Evolutionary conservation across 345 rosid genomes (phyloP).

Genomic region (Hibiscus mutabilis): DNA sequence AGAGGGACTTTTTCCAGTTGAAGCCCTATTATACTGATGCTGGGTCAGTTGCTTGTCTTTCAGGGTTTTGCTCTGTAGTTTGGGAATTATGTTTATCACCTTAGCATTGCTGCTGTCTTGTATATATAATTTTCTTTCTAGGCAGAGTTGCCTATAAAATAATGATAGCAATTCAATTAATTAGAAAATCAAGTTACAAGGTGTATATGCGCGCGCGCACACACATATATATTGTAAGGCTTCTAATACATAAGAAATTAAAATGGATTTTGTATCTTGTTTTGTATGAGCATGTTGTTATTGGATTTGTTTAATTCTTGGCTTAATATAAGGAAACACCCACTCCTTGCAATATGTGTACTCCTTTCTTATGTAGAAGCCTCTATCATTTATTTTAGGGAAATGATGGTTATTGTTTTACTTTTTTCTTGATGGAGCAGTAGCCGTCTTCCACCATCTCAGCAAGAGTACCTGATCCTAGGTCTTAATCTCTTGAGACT

Average conservation of each 20-base stretch:
- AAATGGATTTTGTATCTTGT: not conserved
- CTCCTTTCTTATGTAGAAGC: not conserved
- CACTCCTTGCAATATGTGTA: not conserved
- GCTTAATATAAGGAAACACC: not conserved
- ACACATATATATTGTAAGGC: too few species aligned
- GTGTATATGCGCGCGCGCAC: not conserved
- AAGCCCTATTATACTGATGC: slow-evolving; percentile 93
- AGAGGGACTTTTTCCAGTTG: slow-evolving; percentile 93
- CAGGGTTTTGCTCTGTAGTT: not conserved
- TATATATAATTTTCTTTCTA: not conserved
- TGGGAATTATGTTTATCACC: not conserved
- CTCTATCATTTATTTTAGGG: not conserved
- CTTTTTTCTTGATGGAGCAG: slow-evolving; percentile 38
- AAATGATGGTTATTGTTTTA: slow-evolving; percentile 1
- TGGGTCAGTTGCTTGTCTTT: slow-evolving; percentile 35
- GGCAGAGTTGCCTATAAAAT: not conserved
- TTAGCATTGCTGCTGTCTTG: too few species aligned
- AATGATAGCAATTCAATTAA: not conserved
- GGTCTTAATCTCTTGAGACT: slow-evolving; percentile 97
- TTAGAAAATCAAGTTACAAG: not conserved
- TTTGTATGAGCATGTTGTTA: not conserved
- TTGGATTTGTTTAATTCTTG: not conserved
- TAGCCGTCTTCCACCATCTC: slow-evolving; percentile 57
- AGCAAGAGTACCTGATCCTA: slow-evolving; percentile 73
- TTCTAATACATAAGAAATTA: not conserved